Conservation (phyloP, 2,329 filamentous ascomycete genomes). For the Fusarium sp. region DNA sequence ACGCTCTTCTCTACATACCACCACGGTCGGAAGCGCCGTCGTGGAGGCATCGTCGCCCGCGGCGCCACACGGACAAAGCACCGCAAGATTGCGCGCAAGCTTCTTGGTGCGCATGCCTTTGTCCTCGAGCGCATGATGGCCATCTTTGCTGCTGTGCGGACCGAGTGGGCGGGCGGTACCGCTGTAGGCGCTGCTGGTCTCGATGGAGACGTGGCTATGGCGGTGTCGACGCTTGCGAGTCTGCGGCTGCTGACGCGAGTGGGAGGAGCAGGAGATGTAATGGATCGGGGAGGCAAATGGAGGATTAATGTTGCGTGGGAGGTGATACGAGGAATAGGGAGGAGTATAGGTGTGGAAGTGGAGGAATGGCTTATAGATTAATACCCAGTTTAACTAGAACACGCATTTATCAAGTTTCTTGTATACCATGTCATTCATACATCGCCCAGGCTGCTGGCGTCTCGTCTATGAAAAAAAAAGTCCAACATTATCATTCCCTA, state of each 20-base stretch:
- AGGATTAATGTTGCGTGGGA: slow-evolving; percentile 84
- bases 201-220: slow-evolving; percentile 69
- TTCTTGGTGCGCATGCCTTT: slow-evolving; percentile 81
- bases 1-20: slow-evolving; percentile 80
- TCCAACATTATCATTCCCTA: slow-evolving; percentile 34
- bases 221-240: slow-evolving; percentile 77
- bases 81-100: slow-evolving; percentile 79
- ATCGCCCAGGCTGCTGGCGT: slow-evolving; percentile 20
- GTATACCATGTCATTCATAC: slow-evolving; percentile 27
- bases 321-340: slow-evolving; percentile 74
- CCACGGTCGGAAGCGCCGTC: slow-evolving; percentile 62
- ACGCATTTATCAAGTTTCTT: neutral
- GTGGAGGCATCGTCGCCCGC: slow-evolving; percentile 56
- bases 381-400: slow-evolving; percentile 8
- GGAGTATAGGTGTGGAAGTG: slow-evolving; percentile 80
- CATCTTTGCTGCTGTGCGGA: slow-evolving; percentile 75
- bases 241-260: slow-evolving; percentile 75
- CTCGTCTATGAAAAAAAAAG: slow-evolving; percentile 38
- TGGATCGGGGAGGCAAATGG: slow-evolving; percentile 79
- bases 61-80: slow-evolving; percentile 60
- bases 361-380: slow-evolving; percentile 80
- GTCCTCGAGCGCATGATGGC: slow-evolving; percentile 81
- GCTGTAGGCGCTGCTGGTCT: slow-evolving; percentile 49
- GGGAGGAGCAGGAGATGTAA: slow-evolving; percentile 68
- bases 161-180: slow-evolving; percentile 60